Base-by-base conservation (phyloP, 768 basidiomycete genomes). In the Pleurotus giganteus region DNA sequence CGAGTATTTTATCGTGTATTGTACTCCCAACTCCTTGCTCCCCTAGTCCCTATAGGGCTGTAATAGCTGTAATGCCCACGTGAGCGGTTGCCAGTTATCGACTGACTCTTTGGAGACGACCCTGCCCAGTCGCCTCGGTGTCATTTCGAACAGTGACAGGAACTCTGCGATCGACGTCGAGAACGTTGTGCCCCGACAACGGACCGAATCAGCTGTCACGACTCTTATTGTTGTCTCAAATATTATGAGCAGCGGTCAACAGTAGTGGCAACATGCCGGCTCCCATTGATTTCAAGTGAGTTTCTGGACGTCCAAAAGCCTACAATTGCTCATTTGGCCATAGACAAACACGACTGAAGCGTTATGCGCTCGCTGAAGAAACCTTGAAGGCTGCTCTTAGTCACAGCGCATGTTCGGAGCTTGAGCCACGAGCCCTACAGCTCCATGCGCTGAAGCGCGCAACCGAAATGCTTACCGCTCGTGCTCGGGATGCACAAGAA, bases 301-400 rank as follows among this genome's bases (percentile, higher is more conserved):
- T 23, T 23, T 21, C 49, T n/a, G 24, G 29, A n/a, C 31, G 13
- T 27, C 17, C 46, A 27, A 28, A 47, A 32, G 29, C 46, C n/a
- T 15, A 29, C 15, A 24, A 45, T 24, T 12, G n/a, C 24, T 26
- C 19, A 17, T 24, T 17, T 11, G 15, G 15, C 23, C 13, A 29
- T 26, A 36, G 31, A 51, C 12, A 51, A 23, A 24, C 12, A 36
- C 49, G 74, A 54, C 62, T 66, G 45, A 66, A 58, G n/a, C 76
- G 81, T 32, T 80, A 83, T 60, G 68, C 70, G 2, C 55, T 64
- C 24, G 79, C 76, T 26, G 79, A 81, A 66, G 67, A 67, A 41
- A 71, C 72, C 26, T 73, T 82, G 34, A 66, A 64, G 46, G 58
- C 61, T 47, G 67, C 73, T 52, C 58, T 77, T 28, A 60, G 64